A percentile compares a stretch with the other conserved stretches of the same genome.
Evolutionary conservation across 2,329 filamentous ascomycete genomes (phyloP).

Genomic region (Alternaria gansuensis): DNA sequence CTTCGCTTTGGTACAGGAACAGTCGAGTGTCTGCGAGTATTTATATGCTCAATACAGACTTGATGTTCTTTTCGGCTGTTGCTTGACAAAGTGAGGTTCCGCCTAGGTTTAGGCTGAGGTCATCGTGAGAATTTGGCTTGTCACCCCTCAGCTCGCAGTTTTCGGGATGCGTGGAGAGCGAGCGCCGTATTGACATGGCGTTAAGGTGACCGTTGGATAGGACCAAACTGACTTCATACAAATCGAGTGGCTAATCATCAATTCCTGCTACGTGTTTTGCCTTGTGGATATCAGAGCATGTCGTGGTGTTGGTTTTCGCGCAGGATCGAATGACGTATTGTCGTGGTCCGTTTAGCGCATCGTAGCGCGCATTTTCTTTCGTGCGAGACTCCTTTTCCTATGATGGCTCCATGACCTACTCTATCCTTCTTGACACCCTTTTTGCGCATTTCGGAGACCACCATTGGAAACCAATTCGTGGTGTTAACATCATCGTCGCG

Average conservation of each 20-base stretch:
- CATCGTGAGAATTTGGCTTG: background rate
- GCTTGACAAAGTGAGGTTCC: background rate
- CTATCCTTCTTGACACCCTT: background rate
- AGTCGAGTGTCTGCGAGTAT: background rate
- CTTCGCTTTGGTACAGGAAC: background rate
- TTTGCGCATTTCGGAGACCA: background rate
- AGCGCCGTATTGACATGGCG: background rate
- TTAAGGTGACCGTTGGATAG: background rate
- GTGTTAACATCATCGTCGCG: background rate
- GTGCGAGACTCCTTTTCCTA: background rate
- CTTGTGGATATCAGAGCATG: background rate
- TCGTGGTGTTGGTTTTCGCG: background rate
- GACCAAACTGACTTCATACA: background rate
- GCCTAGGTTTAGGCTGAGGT: background rate
- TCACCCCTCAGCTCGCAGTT: background rate
- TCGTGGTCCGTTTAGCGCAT: background rate
- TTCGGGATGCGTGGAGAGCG: background rate
- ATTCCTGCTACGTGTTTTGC: background rate
- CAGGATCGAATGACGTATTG: slow-evolving; percentile 1
- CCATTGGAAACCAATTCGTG: background rate
- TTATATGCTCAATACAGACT: background rate
- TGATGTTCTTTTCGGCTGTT: background rate
- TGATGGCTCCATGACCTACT: background rate
- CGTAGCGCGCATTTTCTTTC: background rate
- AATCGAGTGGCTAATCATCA: background rate